Evolutionary conservation across 1,284 basidiomycete genomes (phyloP).

Genomic region (Amylostereum areolatum): DNA sequence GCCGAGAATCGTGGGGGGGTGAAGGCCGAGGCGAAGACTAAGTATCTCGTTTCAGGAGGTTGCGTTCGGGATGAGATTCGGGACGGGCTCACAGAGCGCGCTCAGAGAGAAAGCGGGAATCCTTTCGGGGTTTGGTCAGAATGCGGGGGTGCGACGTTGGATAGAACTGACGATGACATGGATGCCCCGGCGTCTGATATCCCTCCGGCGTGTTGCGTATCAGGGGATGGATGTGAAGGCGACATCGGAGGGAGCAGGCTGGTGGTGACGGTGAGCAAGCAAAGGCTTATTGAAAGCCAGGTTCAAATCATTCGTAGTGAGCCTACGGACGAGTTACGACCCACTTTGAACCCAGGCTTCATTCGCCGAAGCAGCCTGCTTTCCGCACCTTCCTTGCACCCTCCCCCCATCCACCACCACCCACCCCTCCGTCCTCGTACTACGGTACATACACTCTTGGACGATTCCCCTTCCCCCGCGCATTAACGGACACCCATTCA

Average conservation of each 20-base stretch:
- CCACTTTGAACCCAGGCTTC: neutral
- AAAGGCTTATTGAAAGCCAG: slow-evolving; percentile 14
- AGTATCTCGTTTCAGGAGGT: neutral
- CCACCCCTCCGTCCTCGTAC: no score
- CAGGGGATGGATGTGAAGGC: neutral
- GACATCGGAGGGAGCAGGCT: neutral
- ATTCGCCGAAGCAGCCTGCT: neutral
- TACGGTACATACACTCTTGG: no score
- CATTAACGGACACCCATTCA: no score
- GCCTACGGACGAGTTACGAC: slow-evolving; percentile 3
- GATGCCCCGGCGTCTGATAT: neutral
- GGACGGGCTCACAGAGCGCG: slow-evolving; percentile 16
- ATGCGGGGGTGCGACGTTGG: neutral
- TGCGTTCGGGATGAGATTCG: no score
- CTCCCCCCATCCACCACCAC: no score
- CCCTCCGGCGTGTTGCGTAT: neutral
- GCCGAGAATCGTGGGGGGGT: slow-evolving; percentile 24
- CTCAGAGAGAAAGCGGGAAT: slow-evolving; percentile 15
- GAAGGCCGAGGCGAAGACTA: slow-evolving; percentile 32
- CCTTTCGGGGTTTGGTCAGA: slow-evolving; percentile 10
- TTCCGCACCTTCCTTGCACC: no score
- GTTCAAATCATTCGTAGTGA: slow-evolving; percentile 14
- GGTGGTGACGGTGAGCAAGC: slow-evolving; percentile 7
- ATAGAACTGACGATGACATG: slow-evolving; percentile 9
- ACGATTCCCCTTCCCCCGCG: no score